Conservation (phyloP, 345 rosid species). For the Physaria fendleri region DNA sequence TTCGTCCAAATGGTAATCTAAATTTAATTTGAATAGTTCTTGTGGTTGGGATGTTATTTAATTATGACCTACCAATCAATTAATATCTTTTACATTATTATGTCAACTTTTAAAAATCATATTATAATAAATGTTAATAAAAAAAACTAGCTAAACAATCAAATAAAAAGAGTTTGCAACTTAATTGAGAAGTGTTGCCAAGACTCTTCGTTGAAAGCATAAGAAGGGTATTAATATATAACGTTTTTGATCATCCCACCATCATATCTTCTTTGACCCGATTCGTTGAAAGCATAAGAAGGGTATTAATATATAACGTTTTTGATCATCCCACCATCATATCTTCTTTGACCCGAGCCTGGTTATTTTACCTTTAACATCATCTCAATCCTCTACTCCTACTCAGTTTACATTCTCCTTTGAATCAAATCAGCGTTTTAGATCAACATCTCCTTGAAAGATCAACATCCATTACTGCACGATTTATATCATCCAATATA, state of each 20-base stretch:
- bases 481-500: background rate
- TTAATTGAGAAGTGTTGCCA: background rate
- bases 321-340: background rate
- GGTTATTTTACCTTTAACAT: background rate
- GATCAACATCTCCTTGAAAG: background rate
- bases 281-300: too few species aligned
- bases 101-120: background rate
- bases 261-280: background rate
- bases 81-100: background rate
- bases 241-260: too few species aligned
- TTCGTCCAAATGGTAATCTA: background rate
- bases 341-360: background rate
- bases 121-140: background rate
- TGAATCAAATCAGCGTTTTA: background rate
- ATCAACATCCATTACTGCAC: background rate
- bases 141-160: background rate
- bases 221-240: too few species aligned
- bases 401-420: background rate
- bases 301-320: too few species aligned
- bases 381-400: background rate
- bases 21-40: slow-evolving; percentile 3
- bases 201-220: background rate
- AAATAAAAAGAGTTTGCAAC: background rate
- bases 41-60: slow-evolving; percentile 24
- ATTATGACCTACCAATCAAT: slow-evolving; percentile 14